These are phyloP conservation scores for Calonectria naviculata DNA, from an alignment of 2,329 filamentous ascomycete species.

Conservation along the genomic window DNA sequence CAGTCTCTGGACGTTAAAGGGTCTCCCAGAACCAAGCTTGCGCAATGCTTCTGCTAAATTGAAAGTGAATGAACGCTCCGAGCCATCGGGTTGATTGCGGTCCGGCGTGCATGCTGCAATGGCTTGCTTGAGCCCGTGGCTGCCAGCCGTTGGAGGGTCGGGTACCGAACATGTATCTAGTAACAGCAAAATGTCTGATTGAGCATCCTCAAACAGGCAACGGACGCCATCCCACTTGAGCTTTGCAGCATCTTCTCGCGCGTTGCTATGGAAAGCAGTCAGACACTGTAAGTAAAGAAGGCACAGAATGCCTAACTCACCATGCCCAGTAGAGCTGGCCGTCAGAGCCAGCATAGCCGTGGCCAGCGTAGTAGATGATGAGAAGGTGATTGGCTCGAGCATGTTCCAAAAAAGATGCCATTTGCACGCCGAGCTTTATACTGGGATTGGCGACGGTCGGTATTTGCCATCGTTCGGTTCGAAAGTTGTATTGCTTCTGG, in stretches of 20 bases:
- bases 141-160: constrained; percentile 61
- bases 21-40: constrained; percentile 63
- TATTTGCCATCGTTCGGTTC: constrained; percentile 70
- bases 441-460: constrained; percentile 69
- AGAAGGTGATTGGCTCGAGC: constrained; percentile 68
- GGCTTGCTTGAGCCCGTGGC: constrained; percentile 69
- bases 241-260: constrained; percentile 67
- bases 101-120: constrained; percentile 70
- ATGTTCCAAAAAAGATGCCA: constrained; percentile 69
- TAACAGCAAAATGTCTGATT: constrained; percentile 71
- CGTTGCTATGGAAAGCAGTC: constrained; percentile 59
- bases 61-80: constrained; percentile 69
- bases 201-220: constrained; percentile 70
- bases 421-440: constrained; percentile 70
- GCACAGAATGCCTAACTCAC: constrained; percentile 57
- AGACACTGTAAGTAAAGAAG: constrained; percentile 43
- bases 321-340: constrained; percentile 75
- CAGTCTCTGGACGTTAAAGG: constrained; percentile 67
- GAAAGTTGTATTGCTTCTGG: constrained; percentile 69
- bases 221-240: constrained; percentile 73
- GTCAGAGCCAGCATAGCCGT: constrained; percentile 68
- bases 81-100: constrained; percentile 54
- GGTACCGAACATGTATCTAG: constrained; percentile 71
- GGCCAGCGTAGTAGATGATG: constrained; percentile 73
- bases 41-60: constrained; percentile 65